Evolutionary conservation across 495 filamentous ascomycete genomes (phyloP).

Genomic region (Lasiosphaeris hirsuta): DNA sequence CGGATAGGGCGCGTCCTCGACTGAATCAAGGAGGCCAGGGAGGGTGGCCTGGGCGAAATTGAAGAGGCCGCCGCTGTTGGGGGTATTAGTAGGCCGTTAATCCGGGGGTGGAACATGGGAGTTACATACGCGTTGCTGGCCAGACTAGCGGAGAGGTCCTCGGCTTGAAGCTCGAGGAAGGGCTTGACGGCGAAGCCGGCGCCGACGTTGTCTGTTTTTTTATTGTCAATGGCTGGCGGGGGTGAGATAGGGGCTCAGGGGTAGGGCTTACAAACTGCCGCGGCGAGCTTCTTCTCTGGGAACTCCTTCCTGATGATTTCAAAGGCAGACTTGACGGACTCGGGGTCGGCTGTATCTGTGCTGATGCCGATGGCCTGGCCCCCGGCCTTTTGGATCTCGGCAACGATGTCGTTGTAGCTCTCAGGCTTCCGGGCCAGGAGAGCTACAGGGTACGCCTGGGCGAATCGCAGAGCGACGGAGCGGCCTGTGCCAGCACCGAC

Average conservation of each 20-base stretch:
- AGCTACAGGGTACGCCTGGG: slow-evolving; percentile 69
- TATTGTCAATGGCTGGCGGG: not conserved
- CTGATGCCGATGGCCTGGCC: slow-evolving; percentile 75
- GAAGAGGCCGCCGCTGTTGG: slow-evolving; percentile 65
- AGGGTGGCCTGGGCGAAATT: slow-evolving; percentile 71
- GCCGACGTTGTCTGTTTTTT: slow-evolving; percentile 55
- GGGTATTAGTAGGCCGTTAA: not conserved
- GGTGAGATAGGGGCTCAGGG: not conserved
- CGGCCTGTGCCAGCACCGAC: slow-evolving; percentile 66
- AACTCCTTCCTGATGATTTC: slow-evolving; percentile 60
- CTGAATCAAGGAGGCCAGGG: slow-evolving; percentile 63
- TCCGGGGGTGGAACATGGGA: no score
- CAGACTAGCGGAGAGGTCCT: slow-evolving; percentile 59
- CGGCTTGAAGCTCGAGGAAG: slow-evolving; percentile 68
- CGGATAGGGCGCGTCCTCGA: slow-evolving; percentile 52
- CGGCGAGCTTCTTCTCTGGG: slow-evolving; percentile 55
- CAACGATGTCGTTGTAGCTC: slow-evolving; percentile 64
- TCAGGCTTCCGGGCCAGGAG: slow-evolving; percentile 67
- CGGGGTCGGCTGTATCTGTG: slow-evolving; percentile 63
- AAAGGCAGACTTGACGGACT: slow-evolving; percentile 64
- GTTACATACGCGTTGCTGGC: slow-evolving; percentile 61
- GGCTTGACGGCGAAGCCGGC: slow-evolving; percentile 70
- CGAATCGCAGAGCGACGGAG: slow-evolving; percentile 64
- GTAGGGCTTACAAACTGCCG: slow-evolving; percentile 60
- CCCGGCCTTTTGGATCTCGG: slow-evolving; percentile 66